These are phyloP conservation scores for Lecanosticta acicola DNA, from an alignment of 2,329 filamentous ascomycete genomes.

Conservation along the genomic window DNA sequence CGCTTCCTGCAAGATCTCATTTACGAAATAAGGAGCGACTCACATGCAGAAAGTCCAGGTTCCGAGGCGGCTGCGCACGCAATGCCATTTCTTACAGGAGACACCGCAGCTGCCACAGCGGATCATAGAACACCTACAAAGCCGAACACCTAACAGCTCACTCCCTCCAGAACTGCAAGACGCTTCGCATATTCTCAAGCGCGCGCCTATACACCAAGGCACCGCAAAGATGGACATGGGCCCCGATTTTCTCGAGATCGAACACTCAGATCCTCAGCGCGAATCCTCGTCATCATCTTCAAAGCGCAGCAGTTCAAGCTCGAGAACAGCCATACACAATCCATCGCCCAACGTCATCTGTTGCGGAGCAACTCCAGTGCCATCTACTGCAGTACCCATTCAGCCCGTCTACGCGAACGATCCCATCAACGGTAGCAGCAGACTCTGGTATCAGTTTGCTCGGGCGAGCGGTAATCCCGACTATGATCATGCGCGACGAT, in stretches of 20 bases:
- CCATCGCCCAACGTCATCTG: not conserved
- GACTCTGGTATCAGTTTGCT: not conserved
- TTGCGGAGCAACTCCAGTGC: not conserved
- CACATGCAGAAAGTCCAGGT: constrained; percentile 1
- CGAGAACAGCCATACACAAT: not conserved
- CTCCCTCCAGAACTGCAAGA: not conserved
- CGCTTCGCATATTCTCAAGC: too few relatives aligned
- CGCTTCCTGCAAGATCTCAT: not conserved
- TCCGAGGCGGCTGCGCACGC: constrained; percentile 1
- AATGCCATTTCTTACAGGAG: not conserved
- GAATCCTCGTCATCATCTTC: constrained; percentile 6
- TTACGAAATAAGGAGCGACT: not conserved
- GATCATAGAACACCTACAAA: constrained; percentile 3
- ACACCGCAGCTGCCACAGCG: constrained; percentile 1
- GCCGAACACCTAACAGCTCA: not conserved
- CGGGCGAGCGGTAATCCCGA: constrained; percentile 1
- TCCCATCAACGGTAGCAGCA: not conserved
- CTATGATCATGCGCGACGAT: not conserved
- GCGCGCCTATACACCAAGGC: not conserved
- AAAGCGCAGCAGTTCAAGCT: not conserved
- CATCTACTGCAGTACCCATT: not conserved
- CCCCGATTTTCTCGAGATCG: constrained; percentile 1
- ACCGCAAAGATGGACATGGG: constrained; percentile 4
- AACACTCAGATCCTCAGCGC: constrained; percentile 1
- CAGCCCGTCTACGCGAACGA: not conserved